Percentiles rank a stretch among this genome's conserved stretches.
These are phyloP conservation scores for Avena insularis DNA, from an alignment of 176 grass and related monocot species.

Conservation along the genomic window DNA sequence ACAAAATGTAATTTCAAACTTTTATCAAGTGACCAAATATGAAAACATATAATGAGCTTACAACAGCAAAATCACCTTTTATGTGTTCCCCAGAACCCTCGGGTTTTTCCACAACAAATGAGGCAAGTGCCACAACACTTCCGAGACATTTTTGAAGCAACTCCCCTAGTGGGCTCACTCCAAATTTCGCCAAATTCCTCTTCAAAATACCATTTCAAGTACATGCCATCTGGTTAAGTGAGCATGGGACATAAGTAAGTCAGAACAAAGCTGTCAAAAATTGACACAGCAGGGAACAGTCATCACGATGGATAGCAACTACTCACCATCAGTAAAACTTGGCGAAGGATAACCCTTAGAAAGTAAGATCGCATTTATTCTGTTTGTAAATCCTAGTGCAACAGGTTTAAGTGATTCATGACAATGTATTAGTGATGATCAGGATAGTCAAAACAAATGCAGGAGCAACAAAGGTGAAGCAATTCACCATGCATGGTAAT, in stretches of 20 bases:
- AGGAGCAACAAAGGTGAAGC: background rate
- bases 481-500: background rate
- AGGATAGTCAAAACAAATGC: background rate
- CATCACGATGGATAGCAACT: background rate
- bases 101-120: background rate
- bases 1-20: background rate
- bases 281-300: background rate
- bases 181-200: constrained; percentile 3
- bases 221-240: background rate
- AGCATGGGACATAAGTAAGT: background rate
- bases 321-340: background rate
- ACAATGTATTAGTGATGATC: background rate
- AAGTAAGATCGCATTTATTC: background rate
- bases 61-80: background rate
- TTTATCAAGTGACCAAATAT: background rate
- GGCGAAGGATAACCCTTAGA: constrained; percentile 5
- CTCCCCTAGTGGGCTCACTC: background rate
- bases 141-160: background rate
- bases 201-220: background rate
- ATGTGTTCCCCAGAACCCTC: background rate
- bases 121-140: constrained; percentile 19
- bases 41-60: background rate
- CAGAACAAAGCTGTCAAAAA: background rate
- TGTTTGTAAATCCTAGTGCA: background rate
- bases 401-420: background rate